Percentiles rank a stretch among this genome's conserved stretches.
phyloP scores from a whole-genome alignment of 495 filamentous ascomycete species.

The Aspergillus avenaceus region DNA sequence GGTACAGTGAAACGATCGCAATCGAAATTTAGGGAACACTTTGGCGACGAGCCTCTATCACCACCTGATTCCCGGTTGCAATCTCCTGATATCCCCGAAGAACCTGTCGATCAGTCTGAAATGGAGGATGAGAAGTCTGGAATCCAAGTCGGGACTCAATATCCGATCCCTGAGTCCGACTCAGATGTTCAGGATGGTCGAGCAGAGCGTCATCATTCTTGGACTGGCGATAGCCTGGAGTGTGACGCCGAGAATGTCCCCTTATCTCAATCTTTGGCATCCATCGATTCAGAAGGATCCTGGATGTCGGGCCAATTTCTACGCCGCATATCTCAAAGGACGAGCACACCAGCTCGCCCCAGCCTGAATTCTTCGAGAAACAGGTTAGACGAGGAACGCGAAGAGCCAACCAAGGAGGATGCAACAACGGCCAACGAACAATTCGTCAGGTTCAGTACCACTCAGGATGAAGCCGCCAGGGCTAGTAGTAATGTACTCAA shows the following conservation, averaged over 20 bases:
- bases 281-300: constrained; percentile 85
- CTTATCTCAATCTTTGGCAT: constrained; percentile 72
- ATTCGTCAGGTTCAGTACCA: constrained; percentile 46
- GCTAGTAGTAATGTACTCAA: constrained; percentile 40
- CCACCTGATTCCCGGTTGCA: constrained; percentile 77
- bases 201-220: constrained; percentile 30
- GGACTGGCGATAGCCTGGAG: constrained; percentile 32
- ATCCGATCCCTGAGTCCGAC: constrained; percentile 22
- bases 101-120: constrained; percentile 22
- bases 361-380: constrained; percentile 42
- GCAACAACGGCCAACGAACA: constrained; percentile 63
- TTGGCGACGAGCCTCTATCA: constrained; percentile 78
- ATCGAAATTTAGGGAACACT: constrained; percentile 90
- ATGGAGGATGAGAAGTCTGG: constrained; percentile 20
- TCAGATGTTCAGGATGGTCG: constrained; percentile 25
- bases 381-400: constrained; percentile 20
- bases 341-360: constrained; percentile 38
- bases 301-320: constrained; percentile 78
- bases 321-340: constrained; percentile 45
- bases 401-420: constrained; percentile 18
- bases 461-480: constrained; percentile 27
- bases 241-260: constrained; percentile 34
- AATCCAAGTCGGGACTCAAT: constrained; percentile 18
- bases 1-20: constrained; percentile 68
- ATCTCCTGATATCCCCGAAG: constrained; percentile 49